Base-by-base conservation (phyloP, 2,329 filamentous ascomycete species). In the Cladobotryum protrusum region DNA sequence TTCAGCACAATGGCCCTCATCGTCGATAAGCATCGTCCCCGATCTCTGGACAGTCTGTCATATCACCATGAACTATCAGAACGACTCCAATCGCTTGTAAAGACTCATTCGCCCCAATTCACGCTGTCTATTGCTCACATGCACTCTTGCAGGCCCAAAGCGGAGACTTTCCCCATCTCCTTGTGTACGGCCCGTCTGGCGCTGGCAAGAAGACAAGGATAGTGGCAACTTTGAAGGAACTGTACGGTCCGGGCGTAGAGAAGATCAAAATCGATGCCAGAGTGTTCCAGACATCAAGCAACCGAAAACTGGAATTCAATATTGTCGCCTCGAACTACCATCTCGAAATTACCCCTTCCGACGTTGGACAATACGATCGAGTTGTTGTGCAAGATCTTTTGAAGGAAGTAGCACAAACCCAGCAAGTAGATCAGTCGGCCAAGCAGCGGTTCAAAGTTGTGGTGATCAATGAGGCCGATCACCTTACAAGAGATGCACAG, bases 181-280 rank as follows among this genome's bases (percentile, higher is more conserved):
- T 99, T 55, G 88, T 99, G 56, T 99, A 97, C 66, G 93, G 93
- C 0, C 93, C 93, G 1, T 96, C 92, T 0, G 93, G 93, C 33
- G 93, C 93, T 5, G 93, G 93, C 58, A 99, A 99, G 70, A 99
- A 99, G 72, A 99, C 93, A 1, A 85, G 93, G 40, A 95, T 97
- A 58, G 89, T 96, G 15, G 91, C 93, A 14, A 97, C 92, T 0
- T 74, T 99, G 3, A 95, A 96, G 67, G 92, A 96, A 64, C 79
- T 99, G 7, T 99, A 93, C 68, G 93, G 93, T 0, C 85, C 92
- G 0, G 92, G 93, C 40, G 93, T 96, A n/a, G 95, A 99, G 65
- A 97, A 96, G 78, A 99, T 99, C 78, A 97, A 97, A 74, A 97
- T 99, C 71, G 93, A 99, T 66, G 89, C 90, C 12, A 87, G 93